Percentiles rank a stretch among this genome's conserved stretches.
phyloP scores from a whole-genome alignment of 257 asterid genomes.

The Lycium ferocissimum region DNA sequence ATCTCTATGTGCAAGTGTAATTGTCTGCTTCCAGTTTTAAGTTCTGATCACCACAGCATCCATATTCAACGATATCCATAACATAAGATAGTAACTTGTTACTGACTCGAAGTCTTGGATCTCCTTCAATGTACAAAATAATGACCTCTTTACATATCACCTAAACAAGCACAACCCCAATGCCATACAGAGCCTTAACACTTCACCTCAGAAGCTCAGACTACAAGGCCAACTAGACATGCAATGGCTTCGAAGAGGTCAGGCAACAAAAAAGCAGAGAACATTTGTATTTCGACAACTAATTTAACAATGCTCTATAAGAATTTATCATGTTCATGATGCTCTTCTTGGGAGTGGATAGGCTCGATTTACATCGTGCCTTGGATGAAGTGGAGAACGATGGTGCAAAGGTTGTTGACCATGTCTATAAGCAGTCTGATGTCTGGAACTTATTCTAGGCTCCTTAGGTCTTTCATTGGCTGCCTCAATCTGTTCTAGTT shows the following conservation, averaged over 20 bases:
- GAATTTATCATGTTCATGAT: constrained; percentile 25
- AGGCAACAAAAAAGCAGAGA: background rate
- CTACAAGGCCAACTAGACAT: background rate
- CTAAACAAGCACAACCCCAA: background rate
- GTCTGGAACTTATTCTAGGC: constrained; percentile 39
- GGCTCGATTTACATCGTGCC: constrained; percentile 52
- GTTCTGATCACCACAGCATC: background rate
- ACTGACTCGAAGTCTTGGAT: background rate
- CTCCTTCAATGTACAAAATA: constrained; percentile 18
- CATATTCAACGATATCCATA: constrained; percentile 25
- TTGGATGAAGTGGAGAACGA: constrained; percentile 59
- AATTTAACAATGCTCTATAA: background rate
- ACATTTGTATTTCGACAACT: constrained; percentile 5
- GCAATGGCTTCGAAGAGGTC: background rate
- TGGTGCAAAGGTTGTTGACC: constrained; percentile 48
- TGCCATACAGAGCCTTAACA: constrained; percentile 17
- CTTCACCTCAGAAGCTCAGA: constrained; percentile 19
- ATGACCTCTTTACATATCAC: constrained; percentile 10
- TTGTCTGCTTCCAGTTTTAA: constrained; percentile 1
- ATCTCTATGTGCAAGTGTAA: background rate
- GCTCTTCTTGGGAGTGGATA: constrained; percentile 66
- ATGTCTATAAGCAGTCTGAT: constrained; percentile 38
- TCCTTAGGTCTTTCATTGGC: constrained; percentile 53
- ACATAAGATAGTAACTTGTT: background rate
- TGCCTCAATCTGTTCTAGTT: constrained; percentile 47